Conservation (phyloP, 345 rosid genomes). For the Ceriops zippeliana region DNA sequence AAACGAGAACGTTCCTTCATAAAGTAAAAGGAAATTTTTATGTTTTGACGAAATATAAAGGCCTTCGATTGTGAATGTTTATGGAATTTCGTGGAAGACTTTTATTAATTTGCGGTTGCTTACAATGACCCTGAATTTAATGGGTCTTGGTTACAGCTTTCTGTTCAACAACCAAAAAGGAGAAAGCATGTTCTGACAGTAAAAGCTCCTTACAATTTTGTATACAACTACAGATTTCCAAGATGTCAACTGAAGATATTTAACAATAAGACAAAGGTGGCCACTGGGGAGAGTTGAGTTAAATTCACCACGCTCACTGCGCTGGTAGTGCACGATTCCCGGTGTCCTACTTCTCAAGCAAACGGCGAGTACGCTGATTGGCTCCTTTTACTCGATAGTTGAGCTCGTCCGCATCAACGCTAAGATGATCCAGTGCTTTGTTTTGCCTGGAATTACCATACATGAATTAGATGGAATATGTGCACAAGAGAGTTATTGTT, state of each 20-base stretch:
- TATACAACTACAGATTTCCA: background rate
- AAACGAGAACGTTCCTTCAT: no score
- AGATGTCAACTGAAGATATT: background rate
- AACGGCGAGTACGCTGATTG: conserved; percentile 30
- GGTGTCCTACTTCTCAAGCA: conserved; percentile 17
- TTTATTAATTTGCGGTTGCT: no score
- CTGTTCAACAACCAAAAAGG: no score
- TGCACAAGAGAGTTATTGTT: background rate
- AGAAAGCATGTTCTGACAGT: no score
- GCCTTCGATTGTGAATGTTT: no score
- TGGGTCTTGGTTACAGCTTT: no score
- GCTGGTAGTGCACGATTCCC: background rate
- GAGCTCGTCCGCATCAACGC: conserved; percentile 30
- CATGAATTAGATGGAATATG: background rate
- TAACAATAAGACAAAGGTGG: background rate
- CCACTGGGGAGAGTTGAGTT: background rate
- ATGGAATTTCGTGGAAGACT: no score
- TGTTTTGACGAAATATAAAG: no score
- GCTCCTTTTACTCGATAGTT: conserved; percentile 36
- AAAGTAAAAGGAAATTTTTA: no score
- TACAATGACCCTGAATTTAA: no score
- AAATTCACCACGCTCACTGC: background rate
- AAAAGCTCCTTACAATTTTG: background rate
- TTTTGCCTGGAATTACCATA: conserved; percentile 25
- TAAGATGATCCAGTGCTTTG: conserved; percentile 30